Conservation (phyloP, 345 rosid genomes). For the Psidium friedrichsthalianum region DNA sequence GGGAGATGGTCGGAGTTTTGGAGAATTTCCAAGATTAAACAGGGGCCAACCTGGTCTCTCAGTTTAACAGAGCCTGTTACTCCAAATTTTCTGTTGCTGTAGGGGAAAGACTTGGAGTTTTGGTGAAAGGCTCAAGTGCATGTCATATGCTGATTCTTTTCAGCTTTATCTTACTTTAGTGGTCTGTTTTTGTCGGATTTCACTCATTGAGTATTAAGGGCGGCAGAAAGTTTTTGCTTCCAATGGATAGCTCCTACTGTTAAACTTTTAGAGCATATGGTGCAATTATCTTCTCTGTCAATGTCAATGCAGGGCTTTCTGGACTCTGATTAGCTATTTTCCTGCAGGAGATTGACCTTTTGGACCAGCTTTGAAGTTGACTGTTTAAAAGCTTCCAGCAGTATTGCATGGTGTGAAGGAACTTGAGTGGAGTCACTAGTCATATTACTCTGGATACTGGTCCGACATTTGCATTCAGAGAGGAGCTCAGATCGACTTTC, state of each 20-base stretch:
- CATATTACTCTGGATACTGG: not conserved
- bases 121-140: not conserved
- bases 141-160: not conserved
- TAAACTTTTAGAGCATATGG: not conserved
- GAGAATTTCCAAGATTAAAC: not conserved
- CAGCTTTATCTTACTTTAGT: not conserved
- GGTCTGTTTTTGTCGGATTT: not conserved
- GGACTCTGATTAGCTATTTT: not conserved
- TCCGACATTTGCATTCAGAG: not conserved
- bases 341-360: not conserved
- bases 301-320: not conserved
- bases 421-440: not conserved
- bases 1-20: not conserved
- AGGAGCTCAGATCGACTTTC: not conserved
- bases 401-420: not conserved
- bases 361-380: not conserved
- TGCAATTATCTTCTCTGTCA: not conserved
- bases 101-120: not conserved
- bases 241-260: not conserved
- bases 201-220: not conserved
- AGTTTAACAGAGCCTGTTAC: not conserved
- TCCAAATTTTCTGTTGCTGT: not conserved
- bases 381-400: not conserved
- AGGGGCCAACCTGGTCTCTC: not conserved
- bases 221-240: not conserved